Base-by-base conservation (phyloP, 106 monocot genomes). In the Cymbidium sinense region DNA sequence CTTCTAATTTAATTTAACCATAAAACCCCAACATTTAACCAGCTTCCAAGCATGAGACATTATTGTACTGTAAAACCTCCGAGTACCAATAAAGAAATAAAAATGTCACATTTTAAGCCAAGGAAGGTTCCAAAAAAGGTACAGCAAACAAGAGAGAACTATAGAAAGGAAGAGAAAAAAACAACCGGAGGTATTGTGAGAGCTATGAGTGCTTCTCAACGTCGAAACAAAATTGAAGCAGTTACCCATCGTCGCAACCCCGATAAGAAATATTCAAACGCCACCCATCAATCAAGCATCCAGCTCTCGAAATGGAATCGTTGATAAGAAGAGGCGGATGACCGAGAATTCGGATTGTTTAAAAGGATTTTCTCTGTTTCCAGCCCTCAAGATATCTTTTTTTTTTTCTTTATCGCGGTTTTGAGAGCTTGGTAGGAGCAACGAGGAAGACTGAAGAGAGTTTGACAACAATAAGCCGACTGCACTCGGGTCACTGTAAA, bases 171-270 rank as follows among this genome's bases (percentile, higher is more conserved):
- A 35, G 43, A 50, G 75, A 77, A n/a, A 58, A 75, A 37, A 64
- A 81, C 71, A 74, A 86, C 82, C 78, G 25, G 84, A 78, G 64
- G 47, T 70, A 30, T 64, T 85, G 28, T 84, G 79, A 72, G 81
- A 71, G 77, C 75, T 87, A 4, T 83, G 78, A 64, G 81, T 50
- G 76, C 61, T 84, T 70, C 86, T 81, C 44, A 87, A 85, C 62
- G 79, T 64, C 50, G 80, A 80, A 43, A 85, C 80, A 64, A 83
- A 41, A 50, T 76, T 52, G 75, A 88, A 75, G 76, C 93, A 93
- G 74, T 93, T 93, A 6, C 93, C 93, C 93, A 93, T 92, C 36
- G 35, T 77, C 75, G 28, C 52, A 75, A 54, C 64, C 77, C 47
- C 27, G 34, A 34, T 30, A 75, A 17, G 51, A 41, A 47, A 34